Base-by-base conservation (phyloP, 2,329 filamentous ascomycete species). In the Neocatenulostroma microsporum region DNA sequence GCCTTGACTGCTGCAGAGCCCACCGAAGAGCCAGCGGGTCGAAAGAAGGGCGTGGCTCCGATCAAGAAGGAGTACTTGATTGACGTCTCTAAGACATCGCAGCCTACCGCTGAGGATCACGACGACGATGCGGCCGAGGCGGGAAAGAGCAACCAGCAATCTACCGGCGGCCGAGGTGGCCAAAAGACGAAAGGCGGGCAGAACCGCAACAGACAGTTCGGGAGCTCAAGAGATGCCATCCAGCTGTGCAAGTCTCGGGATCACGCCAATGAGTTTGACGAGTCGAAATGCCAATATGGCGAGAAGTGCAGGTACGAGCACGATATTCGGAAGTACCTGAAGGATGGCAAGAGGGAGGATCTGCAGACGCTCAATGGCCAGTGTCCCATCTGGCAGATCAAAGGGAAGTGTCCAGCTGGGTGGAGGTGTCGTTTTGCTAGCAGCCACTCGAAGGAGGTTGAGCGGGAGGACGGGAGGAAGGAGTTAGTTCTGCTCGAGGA, bases 391-490 rank as follows among this genome's bases (percentile, higher is more conserved):
- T 95, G 78, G 60, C 80, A 84, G 47, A 68, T 70, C 12, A 76
- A 81, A 46, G 88, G 88, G 10, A 76, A 71, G 44, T 98, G 91
- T 53, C 73, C 76, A 32, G 76, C 82, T 11, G 91, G 91, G 5
- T 98, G 89, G 88, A 94, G 89, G 59, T 98, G 91, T 59, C 82
- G 89, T 15, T 94, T 95, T 55, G 82, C 85, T 21, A 74, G 74
- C 45, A 93, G 85, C 45, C 91, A 98, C 62, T 91, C 86, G 51
- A 72, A 79, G 44, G 89, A 96, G 62, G 63, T 84, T 17, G 76
- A 83, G 47, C 77, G 70, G 14, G 78, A 80, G 36, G 88, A 94
- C 58, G 89, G 87, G 7, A 75, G 76, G 48, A 86, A 84, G 53
- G 89, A 96, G 62, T 64, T 96, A 35, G 69, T 89, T 3, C 69